Evolutionary conservation across 2,329 filamentous ascomycete species (phyloP).

Genomic region (Rutstroemia sp.): DNA sequence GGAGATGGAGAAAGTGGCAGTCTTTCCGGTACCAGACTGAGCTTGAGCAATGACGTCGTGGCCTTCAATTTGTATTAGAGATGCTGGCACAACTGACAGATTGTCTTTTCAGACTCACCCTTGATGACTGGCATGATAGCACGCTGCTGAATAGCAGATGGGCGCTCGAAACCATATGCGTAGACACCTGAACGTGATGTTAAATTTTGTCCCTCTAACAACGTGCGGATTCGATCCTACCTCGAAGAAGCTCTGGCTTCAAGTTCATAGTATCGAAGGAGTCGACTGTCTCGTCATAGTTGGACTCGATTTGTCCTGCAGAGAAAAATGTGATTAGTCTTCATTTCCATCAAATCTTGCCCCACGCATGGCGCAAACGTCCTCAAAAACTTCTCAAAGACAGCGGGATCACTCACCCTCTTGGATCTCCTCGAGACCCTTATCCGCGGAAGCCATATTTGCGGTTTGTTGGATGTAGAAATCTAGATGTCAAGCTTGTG

Average conservation of each 20-base stretch:
- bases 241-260: conserved; percentile 94
- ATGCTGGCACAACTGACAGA: conserved; percentile 8
- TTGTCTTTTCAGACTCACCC: conserved; percentile 51
- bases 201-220: conserved; percentile 14
- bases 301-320: conserved; percentile 97
- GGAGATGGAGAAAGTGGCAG: conserved; percentile 98
- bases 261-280: conserved; percentile 98
- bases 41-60: conserved; percentile 99
- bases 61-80: conserved; percentile 42
- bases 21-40: conserved; percentile 99
- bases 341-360: background rate
- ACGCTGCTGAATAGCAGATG: conserved; percentile 99
- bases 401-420: conserved; percentile 59
- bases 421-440: conserved; percentile 96
- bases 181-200: conserved; percentile 60
- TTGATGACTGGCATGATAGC: conserved; percentile 99
- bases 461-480: conserved; percentile 46
- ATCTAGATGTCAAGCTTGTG: conserved; percentile 71
- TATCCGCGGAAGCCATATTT: conserved; percentile 88
- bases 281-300: conserved; percentile 99
- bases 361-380: background rate
- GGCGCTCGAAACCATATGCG: conserved; percentile 99
- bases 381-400: background rate
- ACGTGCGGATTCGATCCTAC: conserved; percentile 40
- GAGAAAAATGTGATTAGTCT: conserved; percentile 9